Evolutionary conservation across 192 early-diverging fungal genomes (phyloP).

Genomic region (Coemansia sp.): DNA sequence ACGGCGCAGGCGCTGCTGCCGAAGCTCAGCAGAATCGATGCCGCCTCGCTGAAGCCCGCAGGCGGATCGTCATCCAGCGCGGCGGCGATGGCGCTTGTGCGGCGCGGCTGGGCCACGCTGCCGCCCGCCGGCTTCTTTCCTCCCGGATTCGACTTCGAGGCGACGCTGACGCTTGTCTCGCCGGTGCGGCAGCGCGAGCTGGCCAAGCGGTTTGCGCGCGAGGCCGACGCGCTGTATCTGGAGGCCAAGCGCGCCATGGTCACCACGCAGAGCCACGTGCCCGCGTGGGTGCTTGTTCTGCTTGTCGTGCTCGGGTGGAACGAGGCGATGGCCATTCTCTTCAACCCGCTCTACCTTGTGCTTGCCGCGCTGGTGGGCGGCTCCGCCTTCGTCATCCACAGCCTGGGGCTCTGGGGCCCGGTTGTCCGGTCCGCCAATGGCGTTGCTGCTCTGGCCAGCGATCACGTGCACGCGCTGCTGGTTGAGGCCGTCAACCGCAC

Average conservation of each 20-base stretch:
- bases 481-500: slow-evolving; percentile 58
- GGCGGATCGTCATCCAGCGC: background rate
- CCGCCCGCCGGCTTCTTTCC: slow-evolving; percentile 24
- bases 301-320: slow-evolving; percentile 92
- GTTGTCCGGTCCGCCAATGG: slow-evolving; percentile 54
- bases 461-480: slow-evolving; percentile 47
- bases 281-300: slow-evolving; percentile 79
- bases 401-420: slow-evolving; percentile 68
- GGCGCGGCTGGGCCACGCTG: background rate
- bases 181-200: slow-evolving; percentile 69
- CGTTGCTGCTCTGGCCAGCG: slow-evolving; percentile 48
- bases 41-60: slow-evolving; percentile 14
- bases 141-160: slow-evolving; percentile 60
- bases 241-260: slow-evolving; percentile 97
- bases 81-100: background rate
- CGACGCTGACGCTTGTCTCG: slow-evolving; percentile 63
- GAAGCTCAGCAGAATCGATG: slow-evolving; percentile 73
- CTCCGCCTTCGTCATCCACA: slow-evolving; percentile 62
- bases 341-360: slow-evolving; percentile 83
- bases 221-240: slow-evolving; percentile 87
- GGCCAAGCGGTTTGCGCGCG: slow-evolving; percentile 78
- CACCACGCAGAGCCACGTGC: slow-evolving; percentile 80
- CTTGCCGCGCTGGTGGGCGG: slow-evolving; percentile 60
- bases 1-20: slow-evolving; percentile 66
- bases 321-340: slow-evolving; percentile 83